Base-by-base conservation (phyloP, 192 early-diverging fungal species). In the Haplosporangium gracile region DNA sequence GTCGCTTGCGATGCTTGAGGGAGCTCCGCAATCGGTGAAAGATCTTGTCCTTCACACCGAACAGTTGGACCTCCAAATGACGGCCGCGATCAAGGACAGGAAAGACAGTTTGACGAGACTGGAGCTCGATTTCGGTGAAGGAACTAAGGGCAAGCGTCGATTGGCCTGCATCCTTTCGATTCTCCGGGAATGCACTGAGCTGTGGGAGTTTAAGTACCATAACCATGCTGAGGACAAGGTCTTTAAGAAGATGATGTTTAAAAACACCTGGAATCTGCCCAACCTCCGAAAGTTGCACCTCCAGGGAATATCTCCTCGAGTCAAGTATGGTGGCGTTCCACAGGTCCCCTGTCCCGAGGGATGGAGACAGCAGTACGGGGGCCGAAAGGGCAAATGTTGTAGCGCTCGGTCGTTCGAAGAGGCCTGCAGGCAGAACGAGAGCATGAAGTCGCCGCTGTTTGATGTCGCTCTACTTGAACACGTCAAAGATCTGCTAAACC, bases 161-260 rank as follows among this genome's bases (percentile, higher is more conserved):
- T 60, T 60, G 55, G 55, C 55, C 1, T 60, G 55, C 16, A 60
- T 60, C 55, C n/a, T 26, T 24, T 60, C 55, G 8, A 60, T 60
- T 18, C n/a, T 60, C 8, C 55, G n/a, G 8, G 55, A 26, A 18
- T 60, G 55, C 10, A 26, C 55, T 1, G 55, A 26, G n/a, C 55
- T 60, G 2, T 5, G 55, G 1, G 55, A 60, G n/a, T 60, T 60
- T 18, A 26, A 8, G 0, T 60, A 60, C 55, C 55, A 60, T 10
- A 60, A 60, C 55, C 55, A 60, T 60, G 55, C 55, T 6, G 55
- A 60, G 2, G 55, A 60, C 11, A 74, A 32, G 78, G 76, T 90
- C 70, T 90, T 90, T 63, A 85, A 86, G 69, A 80, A 88, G 32
- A 72, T 90, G 32, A 86, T 90, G 77, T n/a, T 45, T 8, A 78